These are phyloP conservation scores for Jatropha podagrica DNA, from an alignment of 441 rosid species.

Conservation along the genomic window DNA sequence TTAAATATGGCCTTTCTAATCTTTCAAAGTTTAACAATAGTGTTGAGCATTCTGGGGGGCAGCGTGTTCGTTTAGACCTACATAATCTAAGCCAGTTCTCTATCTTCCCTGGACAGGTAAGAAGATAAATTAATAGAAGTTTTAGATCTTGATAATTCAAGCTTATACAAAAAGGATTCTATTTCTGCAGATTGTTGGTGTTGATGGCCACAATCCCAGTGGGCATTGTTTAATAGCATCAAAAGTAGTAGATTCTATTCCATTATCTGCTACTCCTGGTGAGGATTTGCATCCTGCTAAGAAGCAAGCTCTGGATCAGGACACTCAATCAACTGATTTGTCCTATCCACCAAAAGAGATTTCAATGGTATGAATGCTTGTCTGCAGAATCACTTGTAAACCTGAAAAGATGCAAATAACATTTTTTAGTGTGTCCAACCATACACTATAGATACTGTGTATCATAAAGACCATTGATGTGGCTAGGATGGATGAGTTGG, in stretches of 20 bases:
- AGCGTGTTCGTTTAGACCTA: constrained; percentile 76
- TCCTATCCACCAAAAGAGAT: constrained; percentile 38
- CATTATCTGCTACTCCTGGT: constrained; percentile 43
- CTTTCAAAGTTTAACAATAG: constrained; percentile 48
- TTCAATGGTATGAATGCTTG: constrained; percentile 57
- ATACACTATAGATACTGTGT: background rate
- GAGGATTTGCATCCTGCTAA: constrained; percentile 60
- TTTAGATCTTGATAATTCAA: constrained; percentile 17
- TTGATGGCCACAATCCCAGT: constrained; percentile 94
- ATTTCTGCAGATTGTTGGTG: constrained; percentile 71
- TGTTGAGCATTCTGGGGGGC: constrained; percentile 87
- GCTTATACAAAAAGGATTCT: constrained; percentile 22
- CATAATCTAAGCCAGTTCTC: constrained; percentile 73
- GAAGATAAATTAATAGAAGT: constrained; percentile 18
- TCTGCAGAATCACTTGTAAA: constrained; percentile 14
- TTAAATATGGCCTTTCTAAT: constrained; percentile 10
- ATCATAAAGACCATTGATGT: background rate
- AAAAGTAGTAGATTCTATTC: constrained; percentile 67
- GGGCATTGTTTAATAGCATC: constrained; percentile 95
- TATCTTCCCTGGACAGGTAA: constrained; percentile 96
- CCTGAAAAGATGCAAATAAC: constrained; percentile 16
- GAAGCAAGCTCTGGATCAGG: constrained; percentile 74
- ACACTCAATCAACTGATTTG: constrained; percentile 37
- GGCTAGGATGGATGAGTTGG: background rate
- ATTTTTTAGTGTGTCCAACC: background rate